phyloP scores from a whole-genome alignment of 441 rosid genomes.

The Croton setiger region DNA sequence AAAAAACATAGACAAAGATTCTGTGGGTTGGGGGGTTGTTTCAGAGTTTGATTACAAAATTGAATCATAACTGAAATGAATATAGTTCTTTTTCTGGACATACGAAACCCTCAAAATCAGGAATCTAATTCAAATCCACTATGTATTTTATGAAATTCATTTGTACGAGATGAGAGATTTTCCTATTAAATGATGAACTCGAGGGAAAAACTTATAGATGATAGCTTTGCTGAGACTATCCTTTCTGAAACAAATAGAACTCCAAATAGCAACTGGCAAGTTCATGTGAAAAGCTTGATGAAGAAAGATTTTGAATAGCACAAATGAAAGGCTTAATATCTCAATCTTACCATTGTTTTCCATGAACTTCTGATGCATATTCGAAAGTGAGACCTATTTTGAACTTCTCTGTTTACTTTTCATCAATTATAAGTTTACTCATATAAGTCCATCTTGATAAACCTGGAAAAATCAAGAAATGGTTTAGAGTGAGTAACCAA shows the following conservation, averaged over 20 bases:
- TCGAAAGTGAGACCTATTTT: neutral
- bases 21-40: too few species aligned
- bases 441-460: neutral
- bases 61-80: too few species aligned
- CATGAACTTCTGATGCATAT: neutral
- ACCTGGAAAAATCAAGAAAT: neutral
- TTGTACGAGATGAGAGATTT: too few species aligned
- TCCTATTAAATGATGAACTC: neutral
- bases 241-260: neutral
- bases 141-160: too few species aligned
- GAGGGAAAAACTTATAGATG: neutral
- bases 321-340: neutral
- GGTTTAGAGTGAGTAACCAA: neutral
- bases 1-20: too few species aligned
- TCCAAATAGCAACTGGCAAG: neutral
- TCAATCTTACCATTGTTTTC: neutral
- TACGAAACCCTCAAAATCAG: too few species aligned
- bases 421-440: neutral
- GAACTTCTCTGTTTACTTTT: neutral
- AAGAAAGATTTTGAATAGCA: slow-evolving; percentile 3
- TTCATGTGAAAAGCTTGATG: neutral
- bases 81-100: too few species aligned
- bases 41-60: too few species aligned
- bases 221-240: neutral
- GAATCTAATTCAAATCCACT: too few species aligned